Base-by-base conservation (phyloP, 2,329 filamentous ascomycete genomes). In the Arthroderma sp. region DNA sequence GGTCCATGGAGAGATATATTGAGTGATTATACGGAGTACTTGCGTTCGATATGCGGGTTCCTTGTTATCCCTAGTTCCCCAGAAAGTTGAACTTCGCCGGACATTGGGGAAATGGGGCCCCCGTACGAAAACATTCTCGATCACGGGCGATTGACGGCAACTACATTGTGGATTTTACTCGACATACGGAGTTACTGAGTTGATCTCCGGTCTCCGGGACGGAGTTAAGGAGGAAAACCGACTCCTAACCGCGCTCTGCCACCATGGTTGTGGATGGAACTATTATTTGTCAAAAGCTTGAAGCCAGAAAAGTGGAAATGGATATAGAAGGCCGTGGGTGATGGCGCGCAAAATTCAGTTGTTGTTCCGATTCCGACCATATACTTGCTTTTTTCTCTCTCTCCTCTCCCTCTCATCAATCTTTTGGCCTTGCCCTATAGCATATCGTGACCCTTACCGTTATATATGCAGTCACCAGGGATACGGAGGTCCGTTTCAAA, bases 221-320 rank as follows among this genome's bases (percentile, higher is more conserved):
- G 44, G 44, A 51, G 25, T 17, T 51, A 51, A 11, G 44, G 44
- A 13, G 2, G 2, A 13, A 38, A 38, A 5, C 44, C n/a, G n/a
- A 51, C 28, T 17, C 25, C 8, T 43, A 43, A 43, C 15, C n/a
- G 25, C 44, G 25, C 23, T 31, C 44, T 33, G 25, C 17, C 25
- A 51, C n/a, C 44, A 17, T n/a, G 23, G 9, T 11, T 19, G n/a
- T 15, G 25, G n/a, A 33, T 17, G 41, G 25, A 31, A n/a, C n/a
- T n/a, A n/a, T 15, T 15, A 51, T 51, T 51, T 51, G 44, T 51
- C 25, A 17, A 33, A 51, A 33, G 25, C 28, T 51, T 31, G 28
- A n/a, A 51, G 47, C 47, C 25, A 33, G 47, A 51, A 51, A 51
- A 51, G 47, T 51, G 47, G 47, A 33, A 31, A 31, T n/a, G 23